Percentiles rank a stretch among this genome's conserved stretches.
phyloP scores from a whole-genome alignment of 2,329 filamentous ascomycete species.

The Oidium heveae region DNA sequence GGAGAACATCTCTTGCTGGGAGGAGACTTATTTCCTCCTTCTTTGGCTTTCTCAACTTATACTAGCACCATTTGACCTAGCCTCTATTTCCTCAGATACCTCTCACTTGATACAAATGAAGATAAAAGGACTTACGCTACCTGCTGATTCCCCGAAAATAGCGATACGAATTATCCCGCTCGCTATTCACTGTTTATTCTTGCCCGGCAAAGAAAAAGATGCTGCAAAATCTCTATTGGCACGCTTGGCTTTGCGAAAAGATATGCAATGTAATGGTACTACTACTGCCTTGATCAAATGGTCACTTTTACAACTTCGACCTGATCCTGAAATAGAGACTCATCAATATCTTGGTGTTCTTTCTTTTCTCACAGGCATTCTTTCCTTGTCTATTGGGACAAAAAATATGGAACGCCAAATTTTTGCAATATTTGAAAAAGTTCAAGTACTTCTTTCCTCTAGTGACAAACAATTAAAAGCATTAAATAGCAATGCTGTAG shows the following conservation, averaged over 20 bases:
- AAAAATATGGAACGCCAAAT: conserved; percentile 48
- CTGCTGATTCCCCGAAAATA: conserved; percentile 38
- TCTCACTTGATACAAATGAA: conserved; percentile 19
- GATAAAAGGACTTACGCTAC: conserved; percentile 27
- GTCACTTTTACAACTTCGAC: conserved; percentile 26
- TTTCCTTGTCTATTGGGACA: conserved; percentile 42
- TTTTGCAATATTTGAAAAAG: conserved; percentile 35
- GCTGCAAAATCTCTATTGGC: conserved; percentile 68
- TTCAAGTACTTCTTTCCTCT: conserved; percentile 30
- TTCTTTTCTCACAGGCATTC: conserved; percentile 52
- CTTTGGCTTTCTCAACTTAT: conserved; percentile 70
- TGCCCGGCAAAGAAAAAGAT: conserved; percentile 67
- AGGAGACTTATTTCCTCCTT: conserved; percentile 67
- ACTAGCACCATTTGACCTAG: conserved; percentile 71
- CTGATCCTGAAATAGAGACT: conserved; percentile 16
- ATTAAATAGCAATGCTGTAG: conserved; percentile 49
- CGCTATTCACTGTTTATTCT: conserved; percentile 43
- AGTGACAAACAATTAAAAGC: conserved; percentile 22
- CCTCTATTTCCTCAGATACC: conserved; percentile 48
- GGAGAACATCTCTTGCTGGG: conserved; percentile 31
- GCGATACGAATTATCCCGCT: conserved; percentile 44
- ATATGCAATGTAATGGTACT: conserved; percentile 63
- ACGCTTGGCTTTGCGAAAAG: conserved; percentile 53
- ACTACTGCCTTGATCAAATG: conserved; percentile 42
- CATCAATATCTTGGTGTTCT: conserved; percentile 59